Evolutionary conservation across 371 early-diverging fungal genomes (phyloP), one percentile per base, ranked within the genome.

Genomic region (Saksenaea vasiformis): DNA sequence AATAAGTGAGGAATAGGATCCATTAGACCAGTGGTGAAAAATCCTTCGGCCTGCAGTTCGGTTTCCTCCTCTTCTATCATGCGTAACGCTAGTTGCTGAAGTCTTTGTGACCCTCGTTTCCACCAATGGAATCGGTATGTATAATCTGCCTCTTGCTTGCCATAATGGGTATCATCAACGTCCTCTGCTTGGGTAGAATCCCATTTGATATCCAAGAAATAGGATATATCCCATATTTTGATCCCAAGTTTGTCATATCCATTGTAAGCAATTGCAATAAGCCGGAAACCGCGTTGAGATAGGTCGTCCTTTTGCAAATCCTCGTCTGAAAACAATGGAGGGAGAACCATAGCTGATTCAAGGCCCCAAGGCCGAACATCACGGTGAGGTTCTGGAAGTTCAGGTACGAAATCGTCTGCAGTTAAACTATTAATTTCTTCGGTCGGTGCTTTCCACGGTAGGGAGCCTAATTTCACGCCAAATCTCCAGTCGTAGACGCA

Each of bases 401-500:
- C 13, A 53, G 56, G 15, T 0, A 41, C 22, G 10, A 37, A 27
- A 19, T 58, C 35, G 13, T 57, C 28, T n/a, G 5, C 15, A 39
- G 39, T 14, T 39, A 39, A 39, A 39, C 11, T 22, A 19, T 47
- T 22, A 9, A 22, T 9, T 22, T 47, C 19, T 10, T 5, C 9
- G 7, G 1, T 17, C 22, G 51, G 22, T 19, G 51, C n/a, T 22
- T 19, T 10, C 51, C 51, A 47, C 10, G 51, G 51, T 9, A 47
- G 17, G 11, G 24, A 19, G 22, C 51, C 51, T 19, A 44, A 39
- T 36, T 34, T 38, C 10, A 57, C 44, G 2, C 73, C 73, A 62
- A 70, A 70, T 15, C 73, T 54, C 73, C 73, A 73, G 39, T 73
- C 73, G 15, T 68, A 73, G 3, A 73, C 60, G 15, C 68, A 67